These are phyloP conservation scores for Mimosa pudica DNA, from an alignment of 306 rosid genomes.

Conservation along the genomic window DNA sequence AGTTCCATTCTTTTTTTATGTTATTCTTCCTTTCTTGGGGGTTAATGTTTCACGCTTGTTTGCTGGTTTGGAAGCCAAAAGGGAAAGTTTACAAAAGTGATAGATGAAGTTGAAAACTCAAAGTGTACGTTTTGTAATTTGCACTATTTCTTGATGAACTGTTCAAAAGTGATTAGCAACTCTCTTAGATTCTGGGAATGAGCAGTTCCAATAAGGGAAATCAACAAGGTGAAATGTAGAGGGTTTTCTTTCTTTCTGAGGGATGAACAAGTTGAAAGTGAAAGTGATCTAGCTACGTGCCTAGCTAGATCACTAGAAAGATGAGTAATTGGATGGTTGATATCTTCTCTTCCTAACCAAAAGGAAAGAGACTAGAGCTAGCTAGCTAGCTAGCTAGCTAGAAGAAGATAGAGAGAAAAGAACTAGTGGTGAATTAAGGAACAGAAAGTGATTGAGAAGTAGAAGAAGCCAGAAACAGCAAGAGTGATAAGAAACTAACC, in stretches of 20 bases:
- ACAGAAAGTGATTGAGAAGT: background rate
- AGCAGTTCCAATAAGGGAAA: background rate
- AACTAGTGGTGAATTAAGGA: background rate
- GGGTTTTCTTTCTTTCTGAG: background rate
- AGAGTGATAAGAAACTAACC: background rate
- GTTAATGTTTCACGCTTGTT: conserved; percentile 12
- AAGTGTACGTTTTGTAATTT: background rate
- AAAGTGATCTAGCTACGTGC: background rate
- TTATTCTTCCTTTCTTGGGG: background rate
- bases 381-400: background rate
- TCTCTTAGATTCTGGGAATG: background rate
- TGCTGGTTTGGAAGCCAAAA: conserved; percentile 15
- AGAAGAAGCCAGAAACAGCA: background rate
- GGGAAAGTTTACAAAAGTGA: background rate
- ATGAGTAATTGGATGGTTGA: background rate
- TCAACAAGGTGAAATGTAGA: background rate
- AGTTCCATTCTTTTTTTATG: conserved; percentile 52
- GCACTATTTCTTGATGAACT: background rate
- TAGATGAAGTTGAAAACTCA: background rate
- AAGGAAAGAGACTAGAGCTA: background rate
- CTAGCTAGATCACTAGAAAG: background rate
- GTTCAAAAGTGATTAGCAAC: background rate
- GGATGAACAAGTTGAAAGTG: background rate
- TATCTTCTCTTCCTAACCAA: background rate
- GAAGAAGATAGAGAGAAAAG: background rate